Conservation (phyloP, 768 basidiomycete genomes). For the Leccinum subgranulosum region DNA sequence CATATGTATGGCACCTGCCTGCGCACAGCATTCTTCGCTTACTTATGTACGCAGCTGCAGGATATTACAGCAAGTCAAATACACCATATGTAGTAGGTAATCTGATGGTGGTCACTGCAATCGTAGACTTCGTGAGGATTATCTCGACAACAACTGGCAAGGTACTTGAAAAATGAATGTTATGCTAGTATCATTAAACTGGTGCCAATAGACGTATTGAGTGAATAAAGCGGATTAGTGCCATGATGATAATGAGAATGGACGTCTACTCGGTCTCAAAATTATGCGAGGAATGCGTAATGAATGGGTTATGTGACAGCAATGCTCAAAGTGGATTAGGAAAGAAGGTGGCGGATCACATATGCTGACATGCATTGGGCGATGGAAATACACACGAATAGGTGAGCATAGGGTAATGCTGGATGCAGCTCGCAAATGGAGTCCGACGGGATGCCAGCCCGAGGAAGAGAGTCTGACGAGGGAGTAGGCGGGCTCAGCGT, state of each 20-base stretch:
- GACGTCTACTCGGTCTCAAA: slow-evolving; percentile 29
- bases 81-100: background rate
- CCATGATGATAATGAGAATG: slow-evolving; percentile 26
- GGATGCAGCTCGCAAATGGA: slow-evolving; percentile 1
- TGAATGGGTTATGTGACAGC: slow-evolving; percentile 39
- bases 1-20: background rate
- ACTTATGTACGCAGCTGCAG: slow-evolving; percentile 1
- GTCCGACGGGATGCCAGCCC: slow-evolving; percentile 19
- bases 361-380: slow-evolving; percentile 19
- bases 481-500: slow-evolving; percentile 27
- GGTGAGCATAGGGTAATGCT: slow-evolving; percentile 9
- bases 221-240: slow-evolving; percentile 32
- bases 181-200: slow-evolving; percentile 32
- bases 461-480: slow-evolving; percentile 5
- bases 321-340: slow-evolving; percentile 26
- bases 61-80: background rate
- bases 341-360: slow-evolving; percentile 27
- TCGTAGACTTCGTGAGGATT: slow-evolving; percentile 5
- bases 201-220: slow-evolving; percentile 23
- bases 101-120: slow-evolving; percentile 8
- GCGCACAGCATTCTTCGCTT: slow-evolving; percentile 12
- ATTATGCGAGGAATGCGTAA: slow-evolving; percentile 35
- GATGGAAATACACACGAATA: slow-evolving; percentile 17
- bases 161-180: slow-evolving; percentile 23
- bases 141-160: slow-evolving; percentile 8